These are phyloP conservation scores for Pharus latifolius DNA, from an alignment of 176 grass and related monocot genomes.

Conservation along the genomic window DNA sequence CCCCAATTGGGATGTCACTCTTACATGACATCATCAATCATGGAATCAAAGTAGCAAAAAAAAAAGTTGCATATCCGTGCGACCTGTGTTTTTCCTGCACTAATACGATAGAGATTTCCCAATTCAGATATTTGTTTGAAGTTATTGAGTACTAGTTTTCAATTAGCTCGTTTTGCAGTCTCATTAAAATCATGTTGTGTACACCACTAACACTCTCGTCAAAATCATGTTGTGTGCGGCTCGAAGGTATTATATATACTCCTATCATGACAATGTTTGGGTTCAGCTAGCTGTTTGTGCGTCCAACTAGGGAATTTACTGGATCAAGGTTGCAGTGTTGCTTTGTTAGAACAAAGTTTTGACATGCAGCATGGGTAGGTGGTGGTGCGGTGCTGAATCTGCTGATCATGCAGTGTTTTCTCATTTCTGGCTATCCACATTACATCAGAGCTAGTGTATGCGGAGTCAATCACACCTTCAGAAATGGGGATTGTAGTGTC, in stretches of 20 bases:
- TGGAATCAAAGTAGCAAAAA: slow-evolving; percentile 19
- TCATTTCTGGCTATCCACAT: neutral
- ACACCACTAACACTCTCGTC: neutral
- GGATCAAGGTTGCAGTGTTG: no score
- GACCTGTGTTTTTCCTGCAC: neutral
- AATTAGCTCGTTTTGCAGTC: neutral
- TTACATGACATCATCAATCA: slow-evolving; percentile 16
- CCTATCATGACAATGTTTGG: neutral
- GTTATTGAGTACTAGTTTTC: neutral
- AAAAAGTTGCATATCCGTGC: slow-evolving; percentile 13
- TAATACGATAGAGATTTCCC: neutral
- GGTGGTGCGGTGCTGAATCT: no score
- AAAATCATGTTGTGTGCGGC: neutral
- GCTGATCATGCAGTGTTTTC: neutral
- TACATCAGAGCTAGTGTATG: neutral
- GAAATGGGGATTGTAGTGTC: neutral
- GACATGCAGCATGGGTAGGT: no score
- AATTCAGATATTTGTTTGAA: neutral
- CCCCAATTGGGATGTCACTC: slow-evolving; percentile 12
- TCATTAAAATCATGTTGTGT: neutral
- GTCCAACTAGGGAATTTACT: neutral
- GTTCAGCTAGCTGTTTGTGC: neutral
- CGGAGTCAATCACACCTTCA: neutral
- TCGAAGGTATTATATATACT: neutral
- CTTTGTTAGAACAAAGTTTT: neutral